A percentile compares a stretch with the other conserved stretches of the same genome.
Conservation (phyloP, 1,139 yeast genomes). For the Blastobotrys arbuscula region DNA sequence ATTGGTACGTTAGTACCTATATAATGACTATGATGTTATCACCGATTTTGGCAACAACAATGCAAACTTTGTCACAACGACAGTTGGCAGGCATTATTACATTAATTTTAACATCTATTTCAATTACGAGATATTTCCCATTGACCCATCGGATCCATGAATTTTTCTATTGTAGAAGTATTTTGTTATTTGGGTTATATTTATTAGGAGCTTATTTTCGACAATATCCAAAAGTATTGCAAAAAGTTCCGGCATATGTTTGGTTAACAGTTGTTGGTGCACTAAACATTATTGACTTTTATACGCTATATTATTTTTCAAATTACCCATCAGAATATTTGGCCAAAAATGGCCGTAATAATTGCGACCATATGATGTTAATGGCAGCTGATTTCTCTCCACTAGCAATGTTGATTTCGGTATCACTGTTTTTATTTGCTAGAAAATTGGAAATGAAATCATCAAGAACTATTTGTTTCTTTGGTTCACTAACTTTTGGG, state of each 20-base stretch:
- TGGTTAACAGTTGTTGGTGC: neutral
- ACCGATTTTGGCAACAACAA: slow-evolving; percentile 1
- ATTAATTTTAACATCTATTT: neutral
- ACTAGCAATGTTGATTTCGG: neutral
- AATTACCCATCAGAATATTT: slow-evolving; percentile 2
- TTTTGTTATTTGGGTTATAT: slow-evolving; percentile 3
- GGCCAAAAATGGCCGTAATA: slow-evolving; percentile 3
- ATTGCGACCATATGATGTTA: slow-evolving; percentile 2
- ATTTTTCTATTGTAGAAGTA: neutral
- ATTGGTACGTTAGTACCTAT: slow-evolving; percentile 5
- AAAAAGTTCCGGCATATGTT: neutral
- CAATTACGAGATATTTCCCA: slow-evolving; percentile 1
- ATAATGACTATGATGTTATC: neutral
- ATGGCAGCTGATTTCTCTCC: slow-evolving; percentile 2
- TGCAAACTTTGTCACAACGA: neutral
- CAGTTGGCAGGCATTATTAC: slow-evolving; percentile 2
- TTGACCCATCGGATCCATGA: slow-evolving; percentile 4
- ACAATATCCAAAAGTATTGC: neutral
- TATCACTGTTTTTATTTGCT: neutral
- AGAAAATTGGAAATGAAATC: neutral
- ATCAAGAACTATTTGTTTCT: neutral
- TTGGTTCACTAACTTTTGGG: slow-evolving; percentile 1
- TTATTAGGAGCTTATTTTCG: slow-evolving; percentile 2
- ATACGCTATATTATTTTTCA: slow-evolving; percentile 4
- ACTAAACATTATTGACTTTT: neutral